Conservation (phyloP, 2,329 filamentous ascomycete genomes). For the Fusarium multiceps region DNA sequence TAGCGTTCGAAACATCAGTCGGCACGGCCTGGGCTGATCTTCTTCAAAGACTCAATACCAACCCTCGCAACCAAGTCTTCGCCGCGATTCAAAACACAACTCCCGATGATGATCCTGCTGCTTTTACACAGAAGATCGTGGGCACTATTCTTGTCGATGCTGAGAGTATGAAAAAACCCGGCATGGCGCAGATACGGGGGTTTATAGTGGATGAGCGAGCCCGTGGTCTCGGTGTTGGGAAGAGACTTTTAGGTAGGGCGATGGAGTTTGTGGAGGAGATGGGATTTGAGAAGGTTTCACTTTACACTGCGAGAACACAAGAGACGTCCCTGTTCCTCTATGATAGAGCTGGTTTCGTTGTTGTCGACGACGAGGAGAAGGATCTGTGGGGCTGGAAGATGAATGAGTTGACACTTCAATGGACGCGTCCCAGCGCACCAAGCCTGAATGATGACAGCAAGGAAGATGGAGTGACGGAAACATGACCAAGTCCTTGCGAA, state of each 20-base stretch:
- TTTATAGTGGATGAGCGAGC: slow-evolving; percentile 33
- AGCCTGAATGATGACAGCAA: background rate
- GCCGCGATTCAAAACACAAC: slow-evolving; percentile 3
- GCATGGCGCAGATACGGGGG: slow-evolving; percentile 24
- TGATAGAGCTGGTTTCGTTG: slow-evolving; percentile 7
- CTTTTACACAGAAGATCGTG: slow-evolving; percentile 19
- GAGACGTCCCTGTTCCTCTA: slow-evolving; percentile 17
- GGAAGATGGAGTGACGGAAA: background rate
- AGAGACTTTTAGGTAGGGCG: background rate
- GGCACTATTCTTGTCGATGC: slow-evolving; percentile 24
- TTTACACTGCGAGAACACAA: slow-evolving; percentile 12
- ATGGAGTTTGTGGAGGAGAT: slow-evolving; percentile 28
- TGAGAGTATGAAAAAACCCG: background rate
- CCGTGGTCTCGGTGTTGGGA: slow-evolving; percentile 24
- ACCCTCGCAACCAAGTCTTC: slow-evolving; percentile 28
- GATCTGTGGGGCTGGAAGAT: slow-evolving; percentile 26
- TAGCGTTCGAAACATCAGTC: slow-evolving; percentile 21
- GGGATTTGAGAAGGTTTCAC: slow-evolving; percentile 11
- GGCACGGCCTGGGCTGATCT: slow-evolving; percentile 30
- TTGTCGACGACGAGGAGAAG: slow-evolving; percentile 15
- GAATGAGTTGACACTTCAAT: slow-evolving; percentile 27
- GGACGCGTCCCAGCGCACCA: background rate
- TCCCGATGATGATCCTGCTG: accelerated
- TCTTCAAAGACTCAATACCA: slow-evolving; percentile 17
- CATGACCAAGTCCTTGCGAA: background rate